Percentiles rank a stretch among this genome's conserved stretches.
These are phyloP conservation scores for Geranium incanum DNA, from an alignment of 441 rosid genomes.

Conservation along the genomic window DNA sequence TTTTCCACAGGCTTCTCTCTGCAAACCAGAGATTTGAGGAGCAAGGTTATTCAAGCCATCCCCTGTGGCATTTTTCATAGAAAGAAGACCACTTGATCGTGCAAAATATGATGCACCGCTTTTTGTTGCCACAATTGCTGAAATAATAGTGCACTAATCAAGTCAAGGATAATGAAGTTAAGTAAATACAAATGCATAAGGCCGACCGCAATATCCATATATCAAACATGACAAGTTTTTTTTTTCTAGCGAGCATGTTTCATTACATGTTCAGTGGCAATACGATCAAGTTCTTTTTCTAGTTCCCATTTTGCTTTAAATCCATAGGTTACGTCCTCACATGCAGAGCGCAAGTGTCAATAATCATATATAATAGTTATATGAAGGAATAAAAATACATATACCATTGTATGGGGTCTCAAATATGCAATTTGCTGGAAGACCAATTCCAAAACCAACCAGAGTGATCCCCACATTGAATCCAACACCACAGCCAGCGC, in stretches of 20 bases:
- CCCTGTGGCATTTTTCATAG: conserved; percentile 23
- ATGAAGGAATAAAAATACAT: neutral
- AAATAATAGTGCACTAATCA: conserved; percentile 16
- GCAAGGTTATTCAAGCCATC: conserved; percentile 41
- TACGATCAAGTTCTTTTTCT: neutral
- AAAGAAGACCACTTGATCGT: conserved; percentile 26
- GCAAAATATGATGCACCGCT: conserved; percentile 34
- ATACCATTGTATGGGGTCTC: conserved; percentile 53
- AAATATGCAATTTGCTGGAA: conserved; percentile 64
- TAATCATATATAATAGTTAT: neutral
- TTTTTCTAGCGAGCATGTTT: neutral
- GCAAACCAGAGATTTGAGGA: conserved; percentile 34
- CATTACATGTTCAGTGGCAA: too few relatives aligned
- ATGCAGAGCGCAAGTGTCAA: neutral
- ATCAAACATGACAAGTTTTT: neutral
- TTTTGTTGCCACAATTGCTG: conserved; percentile 44
- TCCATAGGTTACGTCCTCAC: neutral
- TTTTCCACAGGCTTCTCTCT: conserved; percentile 43
- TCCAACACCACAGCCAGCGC: conserved; percentile 90
- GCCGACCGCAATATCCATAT: neutral
- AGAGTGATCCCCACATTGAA: conserved; percentile 81
- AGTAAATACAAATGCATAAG: neutral
- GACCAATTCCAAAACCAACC: conserved; percentile 81
- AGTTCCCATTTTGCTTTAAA: neutral
- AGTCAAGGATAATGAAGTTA: neutral